Evolutionary conservation across 805 yeast genomes (phyloP).

Genomic region (Hanseniaspora singularis): DNA sequence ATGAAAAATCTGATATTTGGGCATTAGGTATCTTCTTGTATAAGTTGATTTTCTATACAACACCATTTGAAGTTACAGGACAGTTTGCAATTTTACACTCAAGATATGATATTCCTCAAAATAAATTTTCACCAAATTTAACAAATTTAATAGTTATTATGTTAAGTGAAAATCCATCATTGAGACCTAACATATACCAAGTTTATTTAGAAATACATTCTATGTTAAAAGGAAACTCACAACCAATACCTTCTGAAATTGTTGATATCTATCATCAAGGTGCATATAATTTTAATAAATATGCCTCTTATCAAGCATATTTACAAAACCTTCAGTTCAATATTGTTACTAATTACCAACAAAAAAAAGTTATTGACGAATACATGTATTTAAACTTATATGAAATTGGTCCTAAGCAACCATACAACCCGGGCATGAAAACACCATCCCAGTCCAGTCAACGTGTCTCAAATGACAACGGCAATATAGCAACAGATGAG

Average conservation of each 20-base stretch:
- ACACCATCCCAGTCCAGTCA: not conserved
- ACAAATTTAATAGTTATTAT: slow-evolving; percentile 65
- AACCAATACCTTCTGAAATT: slow-evolving; percentile 36
- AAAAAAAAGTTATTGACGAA: slow-evolving; percentile 21
- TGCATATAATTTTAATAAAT: slow-evolving; percentile 46
- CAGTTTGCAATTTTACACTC: slow-evolving; percentile 82
- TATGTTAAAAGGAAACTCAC: slow-evolving; percentile 34
- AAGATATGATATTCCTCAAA: slow-evolving; percentile 65
- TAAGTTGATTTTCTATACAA: slow-evolving; percentile 81
- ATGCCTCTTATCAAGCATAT: slow-evolving; percentile 37
- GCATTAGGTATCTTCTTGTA: slow-evolving; percentile 87
- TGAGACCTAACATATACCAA: slow-evolving; percentile 81
- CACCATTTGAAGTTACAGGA: slow-evolving; percentile 80
- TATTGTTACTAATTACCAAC: slow-evolving; percentile 24
- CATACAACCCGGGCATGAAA: slow-evolving; percentile 19
- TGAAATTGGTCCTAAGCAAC: slow-evolving; percentile 26
- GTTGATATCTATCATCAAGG: slow-evolving; percentile 36
- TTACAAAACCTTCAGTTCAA: slow-evolving; percentile 24
- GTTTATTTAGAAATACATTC: slow-evolving; percentile 52
- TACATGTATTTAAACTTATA: slow-evolving; percentile 23
- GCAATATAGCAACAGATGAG: no score
- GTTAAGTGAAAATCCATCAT: slow-evolving; percentile 70
- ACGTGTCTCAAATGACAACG: no score
- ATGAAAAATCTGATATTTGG: slow-evolving; percentile 92
- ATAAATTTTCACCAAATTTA: slow-evolving; percentile 57